Conservation (phyloP, 2,329 filamentous ascomycete genomes). For the Colletotrichum truncatum region DNA sequence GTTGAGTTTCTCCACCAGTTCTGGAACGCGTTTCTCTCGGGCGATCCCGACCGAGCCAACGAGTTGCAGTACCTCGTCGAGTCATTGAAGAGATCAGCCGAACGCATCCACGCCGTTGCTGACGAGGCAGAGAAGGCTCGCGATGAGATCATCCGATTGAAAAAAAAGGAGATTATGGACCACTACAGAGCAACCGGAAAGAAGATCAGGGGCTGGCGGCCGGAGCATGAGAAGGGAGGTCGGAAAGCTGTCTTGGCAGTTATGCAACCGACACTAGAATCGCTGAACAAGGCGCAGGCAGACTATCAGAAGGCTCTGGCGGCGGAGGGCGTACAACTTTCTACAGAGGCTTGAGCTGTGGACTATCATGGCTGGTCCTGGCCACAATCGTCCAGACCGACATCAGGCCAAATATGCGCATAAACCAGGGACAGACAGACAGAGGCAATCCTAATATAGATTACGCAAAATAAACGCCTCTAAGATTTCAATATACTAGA, state of each 20-base stretch:
- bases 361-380: neutral
- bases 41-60: constrained; percentile 80
- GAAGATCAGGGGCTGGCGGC: constrained; percentile 72
- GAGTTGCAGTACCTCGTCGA: constrained; percentile 87
- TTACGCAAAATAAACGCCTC: neutral
- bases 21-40: constrained; percentile 91
- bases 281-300: constrained; percentile 74
- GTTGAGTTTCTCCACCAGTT: constrained; percentile 98
- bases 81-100: constrained; percentile 79
- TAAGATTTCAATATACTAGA: neutral
- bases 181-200: constrained; percentile 78
- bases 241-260: constrained; percentile 78
- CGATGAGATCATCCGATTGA: constrained; percentile 69
- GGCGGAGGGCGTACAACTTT: constrained; percentile 64
- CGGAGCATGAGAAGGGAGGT: constrained; percentile 77
- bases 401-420: too few species aligned
- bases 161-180: constrained; percentile 76
- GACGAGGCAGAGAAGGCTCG: constrained; percentile 81
- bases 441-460: neutral
- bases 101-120: constrained; percentile 83
- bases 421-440: neutral
- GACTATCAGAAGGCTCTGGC: constrained; percentile 78
- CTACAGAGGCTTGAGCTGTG: constrained; percentile 49
- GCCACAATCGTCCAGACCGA: too few species aligned
- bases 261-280: constrained; percentile 77